Percentiles rank a stretch among this genome's conserved stretches.
Evolutionary conservation across 140 eudicot species (phyloP).

Genomic region (Bidens hawaiensis): DNA sequence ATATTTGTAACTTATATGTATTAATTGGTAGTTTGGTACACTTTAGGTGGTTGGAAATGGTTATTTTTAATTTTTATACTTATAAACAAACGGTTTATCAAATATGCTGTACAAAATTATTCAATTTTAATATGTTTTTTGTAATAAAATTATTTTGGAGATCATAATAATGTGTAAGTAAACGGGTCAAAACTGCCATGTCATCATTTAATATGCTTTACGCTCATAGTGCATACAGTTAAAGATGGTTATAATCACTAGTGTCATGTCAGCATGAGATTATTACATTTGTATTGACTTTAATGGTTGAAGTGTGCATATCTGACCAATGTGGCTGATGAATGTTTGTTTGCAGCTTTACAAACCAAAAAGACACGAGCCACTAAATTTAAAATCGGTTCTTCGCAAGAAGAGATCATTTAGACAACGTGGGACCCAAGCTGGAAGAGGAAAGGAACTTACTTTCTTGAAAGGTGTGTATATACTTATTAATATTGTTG

Average conservation of each 20-base stretch:
- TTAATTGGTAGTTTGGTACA: not conserved
- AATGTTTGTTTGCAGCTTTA: slow-evolving; percentile 40
- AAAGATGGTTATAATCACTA: not conserved
- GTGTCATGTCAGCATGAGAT: too few relatives aligned
- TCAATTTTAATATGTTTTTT: too few relatives aligned
- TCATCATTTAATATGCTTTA: not conserved
- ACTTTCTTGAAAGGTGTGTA: slow-evolving; percentile 52
- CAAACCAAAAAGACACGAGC: slow-evolving; percentile 54
- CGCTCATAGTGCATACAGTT: not conserved
- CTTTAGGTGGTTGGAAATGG: not conserved
- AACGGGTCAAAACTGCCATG: not conserved
- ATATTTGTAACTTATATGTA: too few relatives aligned
- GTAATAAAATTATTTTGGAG: not conserved
- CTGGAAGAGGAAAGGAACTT: slow-evolving; percentile 65
- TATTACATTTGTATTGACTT: not conserved
- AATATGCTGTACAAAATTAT: too few relatives aligned
- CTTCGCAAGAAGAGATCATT: slow-evolving; percentile 79
- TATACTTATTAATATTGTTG: not conserved
- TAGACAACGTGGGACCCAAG: slow-evolving; percentile 53
- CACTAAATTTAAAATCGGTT: slow-evolving; percentile 34
- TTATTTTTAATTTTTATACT: too few relatives aligned
- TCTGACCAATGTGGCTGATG: not conserved
- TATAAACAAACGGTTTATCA: too few relatives aligned
- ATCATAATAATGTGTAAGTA: not conserved
- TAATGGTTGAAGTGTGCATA: not conserved